These are phyloP conservation scores for Curvularia lunata DNA, from an alignment of 2,329 filamentous ascomycete genomes.

Conservation along the genomic window DNA sequence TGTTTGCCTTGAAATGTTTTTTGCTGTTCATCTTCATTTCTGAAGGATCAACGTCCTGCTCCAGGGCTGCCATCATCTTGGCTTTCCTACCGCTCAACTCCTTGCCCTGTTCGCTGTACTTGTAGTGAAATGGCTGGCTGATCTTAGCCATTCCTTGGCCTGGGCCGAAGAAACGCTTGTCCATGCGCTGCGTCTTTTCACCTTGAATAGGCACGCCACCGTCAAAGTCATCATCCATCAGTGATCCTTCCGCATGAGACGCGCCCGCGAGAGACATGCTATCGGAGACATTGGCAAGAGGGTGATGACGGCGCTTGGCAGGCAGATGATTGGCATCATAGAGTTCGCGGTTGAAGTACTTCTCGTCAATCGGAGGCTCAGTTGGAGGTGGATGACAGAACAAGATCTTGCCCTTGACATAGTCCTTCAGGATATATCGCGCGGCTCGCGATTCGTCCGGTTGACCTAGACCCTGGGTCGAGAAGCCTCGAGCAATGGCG, in stretches of 20 bases:
- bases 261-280: slow-evolving; percentile 38
- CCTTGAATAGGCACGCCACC: slow-evolving; percentile 58
- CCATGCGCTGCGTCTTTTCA: slow-evolving; percentile 75
- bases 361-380: slow-evolving; percentile 67
- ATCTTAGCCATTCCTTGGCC: slow-evolving; percentile 68
- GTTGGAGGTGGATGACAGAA: slow-evolving; percentile 87
- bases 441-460: slow-evolving; percentile 94
- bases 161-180: slow-evolving; percentile 86
- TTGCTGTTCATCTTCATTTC: slow-evolving; percentile 77
- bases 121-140: slow-evolving; percentile 83
- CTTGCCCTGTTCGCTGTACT: slow-evolving; percentile 88
- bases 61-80: slow-evolving; percentile 77
- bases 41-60: slow-evolving; percentile 82
- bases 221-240: slow-evolving; percentile 59
- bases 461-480: slow-evolving; percentile 85
- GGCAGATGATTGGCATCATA: slow-evolving; percentile 86
- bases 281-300: slow-evolving; percentile 58
- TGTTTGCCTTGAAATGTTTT: slow-evolving; percentile 91
- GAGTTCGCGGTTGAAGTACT: slow-evolving; percentile 85
- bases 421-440: slow-evolving; percentile 91
- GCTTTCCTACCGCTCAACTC: slow-evolving; percentile 83
- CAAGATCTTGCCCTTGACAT: slow-evolving; percentile 93
- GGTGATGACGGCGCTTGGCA: slow-evolving; percentile 73
- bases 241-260: slow-evolving; percentile 45
- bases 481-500: slow-evolving; percentile 86